Evolutionary conservation across 2,329 filamentous ascomycete species (phyloP), one percentile per base, ranked within the genome.

Genomic region (Neoascochyta sp.): DNA sequence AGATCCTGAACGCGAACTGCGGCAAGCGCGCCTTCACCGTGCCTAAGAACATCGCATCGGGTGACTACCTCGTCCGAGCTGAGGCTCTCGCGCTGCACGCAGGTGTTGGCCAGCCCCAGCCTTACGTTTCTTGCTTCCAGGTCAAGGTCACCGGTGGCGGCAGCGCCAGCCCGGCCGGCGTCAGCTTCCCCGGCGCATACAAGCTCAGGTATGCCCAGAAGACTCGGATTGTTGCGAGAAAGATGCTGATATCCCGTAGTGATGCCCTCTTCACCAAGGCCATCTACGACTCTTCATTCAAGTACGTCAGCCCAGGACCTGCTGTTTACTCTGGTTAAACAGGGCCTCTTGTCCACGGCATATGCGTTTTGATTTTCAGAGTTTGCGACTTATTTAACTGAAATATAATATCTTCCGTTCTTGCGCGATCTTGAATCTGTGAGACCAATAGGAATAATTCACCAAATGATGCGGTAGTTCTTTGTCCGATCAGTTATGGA

Each of bases 1-100:
- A 62, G 47, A 60, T 60, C 38, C 53, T 62, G 27, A 62, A 61
- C 40, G 57, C 58, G 13, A 62, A 62, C 50, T 61, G 57, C 38
- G 57, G 57, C 27, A 62, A 61, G 46, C 43, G 52, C 20, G 39
- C 55, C 3, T 62, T 62, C 33, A 57, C 52, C 8, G 59, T 62
- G 7, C 58, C 58, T 27, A 60, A 52, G 44, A 51, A 30, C 34
- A 34, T 61, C 14, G 58, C 57, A 11, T 18, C 41, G 4, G 55
- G 58, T 10, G 45, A 62, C 34, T 62, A 60, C 34, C 48, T 62
- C 6, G 56, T 60, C 13, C 49, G 57, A 7, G 43, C 57, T 24
- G 59, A 63, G 46, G 56, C 39, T 4, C 49, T 60, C 24, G 57
- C 58, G 8, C 46, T 61, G 10, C 58, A 62, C 24, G 56, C 56